A percentile compares a stretch with the other conserved stretches of the same genome.
Evolutionary conservation across 2,329 filamentous ascomycete genomes (phyloP).

Genomic region (Thyridium curvatum): DNA sequence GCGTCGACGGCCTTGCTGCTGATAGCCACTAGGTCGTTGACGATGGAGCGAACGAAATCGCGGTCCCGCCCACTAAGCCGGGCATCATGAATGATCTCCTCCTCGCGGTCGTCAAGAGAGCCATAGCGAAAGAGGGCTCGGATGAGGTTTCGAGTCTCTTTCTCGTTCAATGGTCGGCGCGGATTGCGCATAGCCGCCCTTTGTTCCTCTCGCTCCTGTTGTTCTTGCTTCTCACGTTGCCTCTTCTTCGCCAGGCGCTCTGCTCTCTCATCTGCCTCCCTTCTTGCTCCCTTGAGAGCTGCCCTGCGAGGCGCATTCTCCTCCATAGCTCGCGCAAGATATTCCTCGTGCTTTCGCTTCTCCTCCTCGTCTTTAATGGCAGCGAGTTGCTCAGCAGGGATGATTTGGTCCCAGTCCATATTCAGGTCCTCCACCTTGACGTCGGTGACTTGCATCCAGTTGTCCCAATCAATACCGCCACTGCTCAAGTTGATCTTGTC

Average conservation of each 20-base stretch:
- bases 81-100: constrained; percentile 83
- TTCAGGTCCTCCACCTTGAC: constrained; percentile 80
- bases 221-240: constrained; percentile 59
- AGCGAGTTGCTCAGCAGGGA: constrained; percentile 86
- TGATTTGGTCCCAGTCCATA: constrained; percentile 97
- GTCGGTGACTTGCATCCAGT: constrained; percentile 96
- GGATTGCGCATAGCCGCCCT: constrained; percentile 73
- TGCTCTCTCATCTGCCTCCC: constrained; percentile 45
- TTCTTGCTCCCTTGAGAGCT: constrained; percentile 40
- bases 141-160: constrained; percentile 88
- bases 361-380: constrained; percentile 87
- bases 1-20: constrained; percentile 55
- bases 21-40: constrained; percentile 64
- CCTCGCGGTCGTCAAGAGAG: constrained; percentile 78
- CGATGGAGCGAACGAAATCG: constrained; percentile 68
- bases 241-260: constrained; percentile 61
- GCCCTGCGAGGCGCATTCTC: constrained; percentile 79
- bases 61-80: constrained; percentile 77
- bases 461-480: constrained; percentile 78
- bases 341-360: constrained; percentile 73
- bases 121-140: constrained; percentile 88
- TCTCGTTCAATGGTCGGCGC: constrained; percentile 81
- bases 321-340: constrained; percentile 74
- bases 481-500: constrained; percentile 89
- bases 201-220: constrained; percentile 68